Base-by-base conservation (phyloP, 495 filamentous ascomycete species). In the Neurospora pannonica region DNA sequence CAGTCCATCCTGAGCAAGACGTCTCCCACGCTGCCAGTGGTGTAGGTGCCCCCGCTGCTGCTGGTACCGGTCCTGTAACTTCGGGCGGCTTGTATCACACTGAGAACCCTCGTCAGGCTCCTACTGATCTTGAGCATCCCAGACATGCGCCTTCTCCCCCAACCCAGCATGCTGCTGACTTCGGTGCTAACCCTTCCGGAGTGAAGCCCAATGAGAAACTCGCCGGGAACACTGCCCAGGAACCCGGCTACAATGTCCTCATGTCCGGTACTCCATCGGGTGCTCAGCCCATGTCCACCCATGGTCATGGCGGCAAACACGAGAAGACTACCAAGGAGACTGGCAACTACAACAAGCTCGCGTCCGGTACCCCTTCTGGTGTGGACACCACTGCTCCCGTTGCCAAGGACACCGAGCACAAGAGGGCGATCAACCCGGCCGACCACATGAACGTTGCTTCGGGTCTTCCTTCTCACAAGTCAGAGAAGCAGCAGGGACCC, bases 351-450 rank as follows among this genome's bases (percentile, higher is more conserved):
- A 77, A 78, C 37, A 71, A 54, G 11, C 42, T 81, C 17, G 15
- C 72, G 7, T 77, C 74, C 42, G 77, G 77, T 2, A 79, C 77
- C 0, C 71, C 80, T 9, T 79, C 81, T 0, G 80, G 80, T 3
- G 70, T 78, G 15, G 72, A 76, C 8, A 54, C 46, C 21, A 40
- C 37, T 17, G 17, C 38, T 39, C 37, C 70, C n/a, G 6, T 40
- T 71, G 36, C 17, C 34, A 38, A 71, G n/a, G 17, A 39, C 17
- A 39, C 40, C 17, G 42, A 46, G 9, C n/a, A 31, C n/a, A 39
- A 28, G n/a, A 38, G 70, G 9, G 19, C 36, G 4, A 24, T 42
- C 70, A 48, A 48, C n/a, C n/a, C 46, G 6, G 70, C 15, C 38
- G 38, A 71, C 21, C 40, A 71, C 9, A 19, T 17, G 24, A 21